phyloP scores from a whole-genome alignment of 768 basidiomycete species.

The Boletus rubroflammeus region DNA sequence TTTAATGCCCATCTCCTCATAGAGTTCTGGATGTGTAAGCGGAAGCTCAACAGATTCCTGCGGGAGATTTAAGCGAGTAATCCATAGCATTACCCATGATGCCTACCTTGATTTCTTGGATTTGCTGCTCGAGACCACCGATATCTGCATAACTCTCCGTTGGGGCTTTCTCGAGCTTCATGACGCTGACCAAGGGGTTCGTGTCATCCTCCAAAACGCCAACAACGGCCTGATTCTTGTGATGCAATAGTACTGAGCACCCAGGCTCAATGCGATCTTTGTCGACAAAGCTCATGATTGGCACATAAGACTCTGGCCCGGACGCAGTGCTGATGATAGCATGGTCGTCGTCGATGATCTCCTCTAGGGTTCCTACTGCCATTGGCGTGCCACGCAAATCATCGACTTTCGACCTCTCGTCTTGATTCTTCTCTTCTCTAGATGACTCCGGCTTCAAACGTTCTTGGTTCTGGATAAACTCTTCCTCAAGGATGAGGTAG shows the following conservation, averaged over 20 bases:
- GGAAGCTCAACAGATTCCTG: slow-evolving; percentile 98
- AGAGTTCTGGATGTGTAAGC: slow-evolving; percentile 94
- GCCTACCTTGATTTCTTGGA: slow-evolving; percentile 95
- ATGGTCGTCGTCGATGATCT: slow-evolving; percentile 97
- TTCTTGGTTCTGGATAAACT: slow-evolving; percentile 92
- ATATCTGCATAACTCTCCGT: slow-evolving; percentile 99
- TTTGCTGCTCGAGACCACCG: slow-evolving; percentile 94
- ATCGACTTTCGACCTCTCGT: slow-evolving; percentile 90
- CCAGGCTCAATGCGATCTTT: slow-evolving; percentile 96
- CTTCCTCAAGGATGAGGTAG: slow-evolving; percentile 92
- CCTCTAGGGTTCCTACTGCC: slow-evolving; percentile 98
- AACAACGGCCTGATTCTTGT: slow-evolving; percentile 92
- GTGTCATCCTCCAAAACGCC: slow-evolving; percentile 94
- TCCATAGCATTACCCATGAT: background rate
- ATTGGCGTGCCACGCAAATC: slow-evolving; percentile 93
- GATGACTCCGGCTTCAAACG: slow-evolving; percentile 82
- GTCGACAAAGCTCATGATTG: slow-evolving; percentile 97
- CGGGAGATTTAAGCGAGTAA: background rate
- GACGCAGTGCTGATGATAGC: slow-evolving; percentile 96
- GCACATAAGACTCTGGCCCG: slow-evolving; percentile 95
- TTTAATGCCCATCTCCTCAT: slow-evolving; percentile 99
- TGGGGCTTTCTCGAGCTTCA: slow-evolving; percentile 99
- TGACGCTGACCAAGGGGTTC: slow-evolving; percentile 94
- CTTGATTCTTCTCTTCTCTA: slow-evolving; percentile 92
- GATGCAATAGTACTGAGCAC: slow-evolving; percentile 91